These are phyloP conservation scores for Mycena sp. DNA, from an alignment of 1,284 basidiomycete species.

Conservation along the genomic window DNA sequence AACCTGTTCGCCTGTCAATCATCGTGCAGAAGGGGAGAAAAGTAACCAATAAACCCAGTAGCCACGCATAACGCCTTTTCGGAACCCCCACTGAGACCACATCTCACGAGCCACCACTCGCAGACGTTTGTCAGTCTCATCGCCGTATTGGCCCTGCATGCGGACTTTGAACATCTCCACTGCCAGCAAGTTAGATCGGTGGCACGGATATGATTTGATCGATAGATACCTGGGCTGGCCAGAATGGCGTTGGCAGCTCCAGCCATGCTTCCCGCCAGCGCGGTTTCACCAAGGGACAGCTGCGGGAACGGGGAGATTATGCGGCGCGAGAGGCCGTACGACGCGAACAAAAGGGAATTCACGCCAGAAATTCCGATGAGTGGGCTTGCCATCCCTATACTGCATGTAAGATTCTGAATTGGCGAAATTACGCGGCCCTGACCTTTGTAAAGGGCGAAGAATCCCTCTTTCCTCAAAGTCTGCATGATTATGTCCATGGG, in stretches of 20 bases:
- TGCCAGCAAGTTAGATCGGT: slow-evolving; percentile 36
- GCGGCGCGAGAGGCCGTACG: slow-evolving; percentile 85
- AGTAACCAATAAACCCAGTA: slow-evolving; percentile 78
- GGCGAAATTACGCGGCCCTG: slow-evolving; percentile 7
- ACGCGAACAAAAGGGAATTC: slow-evolving; percentile 94
- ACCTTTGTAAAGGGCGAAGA: slow-evolving; percentile 95
- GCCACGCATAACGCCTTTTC: slow-evolving; percentile 92
- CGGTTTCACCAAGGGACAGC: slow-evolving; percentile 82
- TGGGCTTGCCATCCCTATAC: slow-evolving; percentile 87
- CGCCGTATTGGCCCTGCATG: slow-evolving; percentile 96
- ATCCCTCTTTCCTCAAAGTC: slow-evolving; percentile 88
- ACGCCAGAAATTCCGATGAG: slow-evolving; percentile 95
- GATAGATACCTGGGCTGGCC: slow-evolving; percentile 80
- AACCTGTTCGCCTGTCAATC: slow-evolving; percentile 58
- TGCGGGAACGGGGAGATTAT: slow-evolving; percentile 90
- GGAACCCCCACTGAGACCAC: slow-evolving; percentile 87
- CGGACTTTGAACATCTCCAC: slow-evolving; percentile 94
- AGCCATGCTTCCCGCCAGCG: slow-evolving; percentile 89
- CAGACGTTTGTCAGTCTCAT: slow-evolving; percentile 79
- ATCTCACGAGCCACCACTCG: slow-evolving; percentile 79
- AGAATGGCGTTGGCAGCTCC: slow-evolving; percentile 90
- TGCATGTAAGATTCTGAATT: background rate
- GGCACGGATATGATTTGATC: background rate
- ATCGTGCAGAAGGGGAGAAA: background rate
- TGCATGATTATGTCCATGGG: slow-evolving; percentile 89